phyloP scores from a whole-genome alignment of 1,284 basidiomycete species.

The Somion occarium region DNA sequence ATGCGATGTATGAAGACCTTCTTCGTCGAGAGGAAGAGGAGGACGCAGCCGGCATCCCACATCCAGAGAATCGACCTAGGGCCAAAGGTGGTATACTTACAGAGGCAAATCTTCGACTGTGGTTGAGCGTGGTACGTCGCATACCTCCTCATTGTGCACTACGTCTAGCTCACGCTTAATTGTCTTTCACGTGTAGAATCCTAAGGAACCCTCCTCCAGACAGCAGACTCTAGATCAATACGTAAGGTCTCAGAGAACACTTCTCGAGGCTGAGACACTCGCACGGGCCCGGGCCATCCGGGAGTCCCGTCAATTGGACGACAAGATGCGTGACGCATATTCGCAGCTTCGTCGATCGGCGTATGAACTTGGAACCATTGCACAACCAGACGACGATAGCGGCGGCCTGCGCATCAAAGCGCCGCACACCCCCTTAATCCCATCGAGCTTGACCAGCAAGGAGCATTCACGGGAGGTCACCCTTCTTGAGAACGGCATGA shows the following conservation, averaged over 20 bases:
- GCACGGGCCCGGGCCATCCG: slow-evolving; percentile 73
- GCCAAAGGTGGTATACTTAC: slow-evolving; percentile 67
- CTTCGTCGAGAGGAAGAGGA: slow-evolving; percentile 72
- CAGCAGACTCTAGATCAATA: slow-evolving; percentile 69
- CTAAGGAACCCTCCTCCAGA: slow-evolving; percentile 72
- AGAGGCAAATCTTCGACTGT: slow-evolving; percentile 80
- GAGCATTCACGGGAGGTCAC: slow-evolving; percentile 61
- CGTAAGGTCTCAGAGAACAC: slow-evolving; percentile 62
- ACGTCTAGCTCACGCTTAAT: too few species aligned
- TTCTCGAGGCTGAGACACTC: slow-evolving; percentile 71
- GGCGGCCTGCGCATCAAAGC: slow-evolving; percentile 66
- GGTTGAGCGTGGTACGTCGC: slow-evolving; percentile 75
- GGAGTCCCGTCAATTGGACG: slow-evolving; percentile 71
- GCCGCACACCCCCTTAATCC: slow-evolving; percentile 38
- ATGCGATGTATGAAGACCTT: slow-evolving; percentile 78
- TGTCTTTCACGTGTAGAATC: slow-evolving; percentile 48
- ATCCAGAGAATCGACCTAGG: slow-evolving; percentile 49
- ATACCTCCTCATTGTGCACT: neutral
- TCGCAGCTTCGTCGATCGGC: slow-evolving; percentile 71
- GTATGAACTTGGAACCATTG: slow-evolving; percentile 53
- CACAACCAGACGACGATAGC: slow-evolving; percentile 46
- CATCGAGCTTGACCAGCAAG: slow-evolving; percentile 32
- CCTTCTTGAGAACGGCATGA: slow-evolving; percentile 79
- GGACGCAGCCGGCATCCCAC: slow-evolving; percentile 42
- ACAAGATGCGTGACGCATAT: slow-evolving; percentile 71